Evolutionary conservation across 75 land plant species (phyloP).

Genomic region (Adiantum capillusveneris): DNA sequence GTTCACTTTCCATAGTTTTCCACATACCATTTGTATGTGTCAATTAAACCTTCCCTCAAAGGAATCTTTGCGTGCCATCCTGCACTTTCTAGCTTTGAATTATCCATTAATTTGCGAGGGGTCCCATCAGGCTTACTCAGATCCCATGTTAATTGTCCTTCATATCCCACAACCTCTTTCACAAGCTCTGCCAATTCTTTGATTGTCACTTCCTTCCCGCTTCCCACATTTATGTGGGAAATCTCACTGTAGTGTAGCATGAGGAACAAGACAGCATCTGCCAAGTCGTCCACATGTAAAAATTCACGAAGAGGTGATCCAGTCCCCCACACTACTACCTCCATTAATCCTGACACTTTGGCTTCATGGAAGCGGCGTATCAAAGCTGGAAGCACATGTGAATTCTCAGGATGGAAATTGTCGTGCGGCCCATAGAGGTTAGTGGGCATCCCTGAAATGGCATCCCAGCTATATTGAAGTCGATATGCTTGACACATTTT

Average conservation of each 20-base stretch:
- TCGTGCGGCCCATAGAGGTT: constrained; percentile 95
- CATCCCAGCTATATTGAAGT: constrained; percentile 71
- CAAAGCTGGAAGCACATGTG: constrained; percentile 89
- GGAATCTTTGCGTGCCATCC: constrained; percentile 79
- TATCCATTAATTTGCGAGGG: constrained; percentile 95
- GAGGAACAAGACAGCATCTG: constrained; percentile 76
- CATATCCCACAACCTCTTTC: constrained; percentile 88
- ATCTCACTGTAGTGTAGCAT: constrained; percentile 75
- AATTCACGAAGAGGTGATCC: constrained; percentile 93
- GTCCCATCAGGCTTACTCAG: constrained; percentile 93
- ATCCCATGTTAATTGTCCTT: constrained; percentile 87
- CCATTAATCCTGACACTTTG: constrained; percentile 50
- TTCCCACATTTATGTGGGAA: constrained; percentile 87
- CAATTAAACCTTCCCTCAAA: constrained; percentile 72
- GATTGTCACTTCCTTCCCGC: constrained; percentile 89
- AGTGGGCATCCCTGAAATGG: constrained; percentile 95
- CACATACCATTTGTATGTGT: constrained; percentile 88
- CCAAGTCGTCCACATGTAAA: constrained; percentile 91
- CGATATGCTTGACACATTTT: constrained; percentile 95
- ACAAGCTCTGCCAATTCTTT: constrained; percentile 94
- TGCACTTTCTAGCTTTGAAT: constrained; percentile 47
- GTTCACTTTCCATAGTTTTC: constrained; percentile 35
- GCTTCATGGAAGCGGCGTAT: constrained; percentile 93
- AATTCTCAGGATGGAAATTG: constrained; percentile 97
- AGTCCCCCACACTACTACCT: constrained; percentile 97